Percentiles rank a stretch among this genome's conserved stretches.
Conservation (phyloP, 23 red algal genomes). For the Gracilaria gracilis region DNA sequence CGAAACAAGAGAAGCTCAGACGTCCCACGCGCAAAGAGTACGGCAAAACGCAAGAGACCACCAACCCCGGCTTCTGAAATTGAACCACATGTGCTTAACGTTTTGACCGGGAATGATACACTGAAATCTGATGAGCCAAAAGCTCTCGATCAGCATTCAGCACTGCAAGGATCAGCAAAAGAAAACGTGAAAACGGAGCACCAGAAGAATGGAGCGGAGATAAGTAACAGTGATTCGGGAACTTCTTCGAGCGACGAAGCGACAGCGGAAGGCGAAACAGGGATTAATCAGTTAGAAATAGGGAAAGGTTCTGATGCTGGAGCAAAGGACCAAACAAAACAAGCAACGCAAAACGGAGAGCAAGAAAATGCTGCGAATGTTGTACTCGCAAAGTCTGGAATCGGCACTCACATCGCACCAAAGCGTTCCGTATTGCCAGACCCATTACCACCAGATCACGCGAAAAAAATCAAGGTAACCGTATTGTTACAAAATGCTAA, state of each 20-base stretch:
- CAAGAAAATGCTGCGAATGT: neutral
- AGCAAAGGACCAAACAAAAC: neutral
- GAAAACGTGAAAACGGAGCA: neutral
- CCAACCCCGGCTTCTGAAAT: neutral
- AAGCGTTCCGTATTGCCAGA: neutral
- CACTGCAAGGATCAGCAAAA: neutral
- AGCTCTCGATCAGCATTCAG: neutral
- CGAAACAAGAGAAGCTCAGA: constrained; percentile 2
- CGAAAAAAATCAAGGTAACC: constrained; percentile 77
- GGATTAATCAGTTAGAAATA: neutral
- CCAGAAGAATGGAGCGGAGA: neutral
- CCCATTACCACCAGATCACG: constrained; percentile 26
- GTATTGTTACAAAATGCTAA: constrained; percentile 85
- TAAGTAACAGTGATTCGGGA: neutral
- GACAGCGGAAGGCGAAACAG: neutral
- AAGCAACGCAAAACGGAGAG: neutral
- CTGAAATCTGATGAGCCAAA: neutral
- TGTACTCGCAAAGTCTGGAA: neutral
- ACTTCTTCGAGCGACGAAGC: neutral
- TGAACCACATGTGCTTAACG: neutral
- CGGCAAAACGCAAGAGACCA: constrained; percentile 8
- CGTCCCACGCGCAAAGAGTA: neutral
- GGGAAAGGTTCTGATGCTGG: neutral
- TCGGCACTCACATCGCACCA: neutral
- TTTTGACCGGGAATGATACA: constrained; percentile 6